Conservation (phyloP, 768 basidiomycete species). For the Coprinellus aureogranulatus region DNA sequence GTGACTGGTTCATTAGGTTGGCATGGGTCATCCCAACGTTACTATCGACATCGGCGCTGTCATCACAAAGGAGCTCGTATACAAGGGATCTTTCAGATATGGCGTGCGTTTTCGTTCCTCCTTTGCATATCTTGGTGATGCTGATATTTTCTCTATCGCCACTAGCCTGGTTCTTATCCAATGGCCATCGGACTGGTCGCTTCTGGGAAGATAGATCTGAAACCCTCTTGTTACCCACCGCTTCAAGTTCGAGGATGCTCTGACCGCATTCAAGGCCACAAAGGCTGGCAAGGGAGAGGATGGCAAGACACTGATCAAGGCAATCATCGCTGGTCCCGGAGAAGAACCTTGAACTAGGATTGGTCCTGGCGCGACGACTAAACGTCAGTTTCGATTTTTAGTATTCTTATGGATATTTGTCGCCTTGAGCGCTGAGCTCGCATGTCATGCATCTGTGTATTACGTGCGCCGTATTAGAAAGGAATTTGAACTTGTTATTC, state of each 20-base stretch:
- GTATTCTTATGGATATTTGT: no score
- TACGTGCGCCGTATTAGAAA: no score
- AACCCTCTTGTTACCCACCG: constrained; percentile 88
- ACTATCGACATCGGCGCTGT: constrained; percentile 69
- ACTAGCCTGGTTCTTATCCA: constrained; percentile 83
- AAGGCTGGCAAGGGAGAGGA: constrained; percentile 78
- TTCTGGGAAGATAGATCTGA: constrained; percentile 79
- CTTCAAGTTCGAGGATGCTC: constrained; percentile 74
- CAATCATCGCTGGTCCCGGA: constrained; percentile 81
- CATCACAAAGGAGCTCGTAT: constrained; percentile 72
- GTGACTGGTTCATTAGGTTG: constrained; percentile 51
- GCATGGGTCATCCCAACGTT: constrained; percentile 80
- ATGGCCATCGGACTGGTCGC: constrained; percentile 82
- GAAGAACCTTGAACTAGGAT: background rate
- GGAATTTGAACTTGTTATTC: no score
- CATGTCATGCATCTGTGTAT: no score
- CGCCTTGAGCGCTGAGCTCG: no score
- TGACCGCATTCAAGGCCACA: constrained; percentile 79
- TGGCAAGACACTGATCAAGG: constrained; percentile 87
- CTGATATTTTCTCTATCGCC: constrained; percentile 1
- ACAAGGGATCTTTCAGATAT: constrained; percentile 93
- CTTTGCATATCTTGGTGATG: background rate
- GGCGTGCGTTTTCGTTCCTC: constrained; percentile 47
- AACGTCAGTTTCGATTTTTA: no score
- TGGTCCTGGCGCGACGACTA: no score